Conservation (phyloP, 2,329 filamentous ascomycete species). For the Fulvia fulva region DNA sequence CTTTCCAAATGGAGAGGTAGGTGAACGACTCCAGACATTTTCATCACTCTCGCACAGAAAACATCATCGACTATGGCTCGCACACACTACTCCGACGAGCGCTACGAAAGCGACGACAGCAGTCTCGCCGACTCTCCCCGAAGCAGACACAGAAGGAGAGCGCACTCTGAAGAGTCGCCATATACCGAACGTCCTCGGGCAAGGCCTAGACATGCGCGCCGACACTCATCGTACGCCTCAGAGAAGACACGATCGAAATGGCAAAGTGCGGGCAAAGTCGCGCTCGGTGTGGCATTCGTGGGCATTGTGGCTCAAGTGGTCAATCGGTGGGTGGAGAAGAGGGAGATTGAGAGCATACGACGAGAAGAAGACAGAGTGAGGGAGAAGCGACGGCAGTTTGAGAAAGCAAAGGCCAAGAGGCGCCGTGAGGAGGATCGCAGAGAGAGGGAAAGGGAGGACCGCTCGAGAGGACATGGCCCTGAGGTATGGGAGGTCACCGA, state of each 20-base stretch:
- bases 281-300: slow-evolving; percentile 10
- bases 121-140: background rate
- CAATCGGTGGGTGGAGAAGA: slow-evolving; percentile 10
- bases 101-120: slow-evolving; percentile 14
- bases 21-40: background rate
- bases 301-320: slow-evolving; percentile 8
- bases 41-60: background rate
- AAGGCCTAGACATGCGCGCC: background rate
- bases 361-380: slow-evolving; percentile 8
- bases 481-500: slow-evolving; percentile 3
- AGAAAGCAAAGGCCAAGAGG: slow-evolving; percentile 12
- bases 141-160: background rate
- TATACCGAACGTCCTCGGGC: background rate
- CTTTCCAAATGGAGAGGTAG: background rate
- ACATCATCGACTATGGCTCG: slow-evolving; percentile 1
- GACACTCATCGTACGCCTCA: background rate
- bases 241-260: slow-evolving; percentile 1
- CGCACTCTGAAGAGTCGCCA: background rate
- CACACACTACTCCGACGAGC: background rate
- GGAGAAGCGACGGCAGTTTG: slow-evolving; percentile 10
- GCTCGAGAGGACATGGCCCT: slow-evolving; percentile 2
- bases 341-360: slow-evolving; percentile 10
- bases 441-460: slow-evolving; percentile 8
- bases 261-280: slow-evolving; percentile 12
- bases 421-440: slow-evolving; percentile 12